A percentile compares a stretch with the other conserved stretches of the same genome.
These are phyloP conservation scores for Nannochloropsis oceanica DNA, from an alignment of 108 stramenopile genomes.

Conservation along the genomic window DNA sequence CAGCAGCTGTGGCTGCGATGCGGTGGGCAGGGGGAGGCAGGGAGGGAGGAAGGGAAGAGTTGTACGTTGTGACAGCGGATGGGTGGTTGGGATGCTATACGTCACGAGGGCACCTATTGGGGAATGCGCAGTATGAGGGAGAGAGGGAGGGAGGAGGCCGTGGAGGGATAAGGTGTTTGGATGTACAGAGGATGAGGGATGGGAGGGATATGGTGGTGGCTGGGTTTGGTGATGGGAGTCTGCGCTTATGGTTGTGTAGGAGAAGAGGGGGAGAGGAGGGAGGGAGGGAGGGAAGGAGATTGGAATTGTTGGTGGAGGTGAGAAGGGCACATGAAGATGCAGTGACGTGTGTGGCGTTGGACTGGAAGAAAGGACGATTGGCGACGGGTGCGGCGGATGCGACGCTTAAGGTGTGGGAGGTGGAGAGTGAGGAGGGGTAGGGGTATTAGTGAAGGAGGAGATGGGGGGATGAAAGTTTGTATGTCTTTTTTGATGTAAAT, in stretches of 20 bases:
- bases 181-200: neutral
- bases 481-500: too few species aligned
- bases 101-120: neutral
- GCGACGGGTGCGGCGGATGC: neutral
- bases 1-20: constrained; percentile 25
- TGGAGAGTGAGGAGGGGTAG: neutral
- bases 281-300: neutral
- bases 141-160: neutral
- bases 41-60: constrained; percentile 31
- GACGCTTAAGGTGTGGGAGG: neutral
- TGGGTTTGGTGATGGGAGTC: neutral
- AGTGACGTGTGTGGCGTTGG: neutral
- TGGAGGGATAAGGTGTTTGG: neutral
- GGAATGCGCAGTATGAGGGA: neutral
- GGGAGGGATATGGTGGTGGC: neutral
- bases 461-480: neutral
- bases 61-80: neutral
- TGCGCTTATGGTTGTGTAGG: neutral
- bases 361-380: neutral
- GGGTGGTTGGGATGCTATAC: neutral
- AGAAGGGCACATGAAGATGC: neutral
- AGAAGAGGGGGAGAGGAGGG: neutral
- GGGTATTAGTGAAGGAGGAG: neutral
- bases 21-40: constrained; percentile 3
- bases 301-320: neutral